Percentiles rank a stretch among this genome's conserved stretches.
Evolutionary conservation across 2,329 filamentous ascomycete genomes (phyloP).

Genomic region (Pseudocercospora vitis): DNA sequence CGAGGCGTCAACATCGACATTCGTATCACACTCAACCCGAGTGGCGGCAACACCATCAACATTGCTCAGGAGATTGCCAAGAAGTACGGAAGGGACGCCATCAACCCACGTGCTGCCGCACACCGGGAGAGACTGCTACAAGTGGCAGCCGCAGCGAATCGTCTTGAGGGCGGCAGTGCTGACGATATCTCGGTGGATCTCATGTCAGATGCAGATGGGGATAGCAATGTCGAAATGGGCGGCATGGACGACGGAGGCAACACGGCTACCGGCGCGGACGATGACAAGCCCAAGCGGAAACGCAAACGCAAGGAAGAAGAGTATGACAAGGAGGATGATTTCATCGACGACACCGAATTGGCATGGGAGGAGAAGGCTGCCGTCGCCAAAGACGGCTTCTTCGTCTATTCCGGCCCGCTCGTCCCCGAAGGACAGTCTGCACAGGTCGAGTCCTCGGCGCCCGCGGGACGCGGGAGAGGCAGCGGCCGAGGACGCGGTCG

Average conservation of each 20-base stretch:
- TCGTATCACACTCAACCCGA: slow-evolving; percentile 75
- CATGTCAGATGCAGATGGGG: slow-evolving; percentile 63
- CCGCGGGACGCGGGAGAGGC: slow-evolving; percentile 29
- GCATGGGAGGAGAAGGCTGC: slow-evolving; percentile 95
- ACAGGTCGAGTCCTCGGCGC: slow-evolving; percentile 33
- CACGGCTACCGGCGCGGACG: slow-evolving; percentile 61
- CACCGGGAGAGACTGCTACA: slow-evolving; percentile 83
- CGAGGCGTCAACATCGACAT: slow-evolving; percentile 77
- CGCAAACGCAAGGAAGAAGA: slow-evolving; percentile 71
- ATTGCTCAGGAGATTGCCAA: slow-evolving; percentile 93
- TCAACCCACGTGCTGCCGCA: slow-evolving; percentile 87
- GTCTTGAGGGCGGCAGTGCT: slow-evolving; percentile 70
- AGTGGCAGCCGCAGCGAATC: slow-evolving; percentile 84
- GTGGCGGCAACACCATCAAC: slow-evolving; percentile 89
- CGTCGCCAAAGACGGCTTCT: slow-evolving; percentile 93
- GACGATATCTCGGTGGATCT: slow-evolving; percentile 83
- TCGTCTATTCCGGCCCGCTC: slow-evolving; percentile 92
- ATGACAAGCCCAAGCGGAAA: slow-evolving; percentile 75
- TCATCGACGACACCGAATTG: slow-evolving; percentile 87
- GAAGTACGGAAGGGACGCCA: slow-evolving; percentile 88
- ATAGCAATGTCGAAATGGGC: slow-evolving; percentile 87
- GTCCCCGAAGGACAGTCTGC: slow-evolving; percentile 76
- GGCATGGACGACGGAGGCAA: slow-evolving; percentile 63
- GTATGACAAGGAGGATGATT: slow-evolving; percentile 67
- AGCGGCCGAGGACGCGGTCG: slow-evolving; percentile 57